These are phyloP conservation scores for Solidago caesia DNA, from an alignment of 129 eudicot species.

Conservation along the genomic window DNA sequence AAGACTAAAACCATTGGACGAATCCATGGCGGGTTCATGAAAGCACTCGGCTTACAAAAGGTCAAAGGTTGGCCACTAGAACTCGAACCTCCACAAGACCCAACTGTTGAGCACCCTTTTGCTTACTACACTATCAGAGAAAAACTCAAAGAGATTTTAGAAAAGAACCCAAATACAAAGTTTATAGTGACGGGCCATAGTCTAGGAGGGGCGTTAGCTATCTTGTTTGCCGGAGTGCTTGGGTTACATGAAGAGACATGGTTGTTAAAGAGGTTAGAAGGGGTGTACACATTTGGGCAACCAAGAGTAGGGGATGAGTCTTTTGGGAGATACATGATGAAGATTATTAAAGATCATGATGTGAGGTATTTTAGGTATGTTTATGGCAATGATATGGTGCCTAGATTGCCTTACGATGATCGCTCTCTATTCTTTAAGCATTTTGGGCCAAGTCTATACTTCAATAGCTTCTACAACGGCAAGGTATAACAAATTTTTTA, in stretches of 20 bases:
- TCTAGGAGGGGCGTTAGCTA: constrained; percentile 81
- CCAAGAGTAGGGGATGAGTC: constrained; percentile 79
- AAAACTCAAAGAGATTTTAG: constrained; percentile 41
- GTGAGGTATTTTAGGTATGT: constrained; percentile 67
- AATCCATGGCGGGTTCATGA: constrained; percentile 71
- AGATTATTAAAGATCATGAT: constrained; percentile 34
- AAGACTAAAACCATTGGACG: constrained; percentile 40
- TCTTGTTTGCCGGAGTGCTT: constrained; percentile 50
- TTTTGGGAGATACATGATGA: constrained; percentile 69
- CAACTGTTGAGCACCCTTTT: constrained; percentile 28
- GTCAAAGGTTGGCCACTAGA: constrained; percentile 66
- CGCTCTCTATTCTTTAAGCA: constrained; percentile 61
- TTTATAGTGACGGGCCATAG: constrained; percentile 77
- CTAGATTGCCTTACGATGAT: constrained; percentile 77
- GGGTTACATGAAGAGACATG: constrained; percentile 54
- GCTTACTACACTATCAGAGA: constrained; percentile 74
- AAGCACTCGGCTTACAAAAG: constrained; percentile 70
- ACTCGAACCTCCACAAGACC: constrained; percentile 25
- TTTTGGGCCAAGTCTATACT: constrained; percentile 66
- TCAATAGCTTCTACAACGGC: constrained; percentile 62
- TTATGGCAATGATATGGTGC: constrained; percentile 66
- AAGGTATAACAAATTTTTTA: constrained; percentile 36
- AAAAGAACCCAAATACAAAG: constrained; percentile 43
- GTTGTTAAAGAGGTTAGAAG: constrained; percentile 65
- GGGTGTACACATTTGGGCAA: constrained; percentile 86